These are phyloP conservation scores for Talaromyces pinophilus DNA, from an alignment of 2,329 filamentous ascomycete genomes.

Conservation along the genomic window DNA sequence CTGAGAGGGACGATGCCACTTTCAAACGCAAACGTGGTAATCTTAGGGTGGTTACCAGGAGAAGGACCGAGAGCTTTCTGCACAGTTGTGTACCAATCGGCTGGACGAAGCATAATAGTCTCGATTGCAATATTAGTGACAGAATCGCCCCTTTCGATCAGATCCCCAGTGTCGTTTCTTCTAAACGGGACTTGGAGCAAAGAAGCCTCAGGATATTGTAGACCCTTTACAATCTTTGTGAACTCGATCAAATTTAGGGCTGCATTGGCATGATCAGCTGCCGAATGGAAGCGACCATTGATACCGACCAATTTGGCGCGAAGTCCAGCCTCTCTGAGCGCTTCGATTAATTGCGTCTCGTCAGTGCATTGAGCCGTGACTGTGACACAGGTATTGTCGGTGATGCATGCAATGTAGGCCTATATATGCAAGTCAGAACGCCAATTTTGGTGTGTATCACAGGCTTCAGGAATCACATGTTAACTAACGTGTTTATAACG, in stretches of 20 bases:
- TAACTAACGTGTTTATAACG: constrained; percentile 5
- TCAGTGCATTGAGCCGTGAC: constrained; percentile 5
- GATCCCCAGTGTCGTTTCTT: constrained; percentile 10
- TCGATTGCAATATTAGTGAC: constrained; percentile 15
- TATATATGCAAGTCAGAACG: constrained; percentile 7
- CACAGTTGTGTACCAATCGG: constrained; percentile 19
- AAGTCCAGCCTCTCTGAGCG: constrained; percentile 8
- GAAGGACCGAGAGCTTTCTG: constrained; percentile 2
- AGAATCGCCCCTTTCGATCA: constrained; percentile 3
- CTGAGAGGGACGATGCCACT: constrained; percentile 14
- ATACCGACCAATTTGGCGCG: constrained; percentile 13
- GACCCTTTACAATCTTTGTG: constrained; percentile 13
- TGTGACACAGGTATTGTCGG: constrained; percentile 12
- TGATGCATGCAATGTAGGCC: constrained; percentile 20
- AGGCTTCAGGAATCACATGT: not conserved
- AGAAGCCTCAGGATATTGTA: constrained; percentile 10
- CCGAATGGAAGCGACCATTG: constrained; percentile 13
- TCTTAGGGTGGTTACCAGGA: not conserved
- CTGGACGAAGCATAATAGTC: constrained; percentile 6
- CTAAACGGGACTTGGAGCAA: constrained; percentile 12
- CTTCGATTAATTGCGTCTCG: not conserved
- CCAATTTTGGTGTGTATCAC: not conserved
- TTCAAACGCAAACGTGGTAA: constrained; percentile 19
- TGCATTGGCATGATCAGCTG: constrained; percentile 3
- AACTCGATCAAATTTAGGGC: constrained; percentile 9